phyloP scores from a whole-genome alignment of 208 protist genomes.

The Trypanosoma mega region DNA sequence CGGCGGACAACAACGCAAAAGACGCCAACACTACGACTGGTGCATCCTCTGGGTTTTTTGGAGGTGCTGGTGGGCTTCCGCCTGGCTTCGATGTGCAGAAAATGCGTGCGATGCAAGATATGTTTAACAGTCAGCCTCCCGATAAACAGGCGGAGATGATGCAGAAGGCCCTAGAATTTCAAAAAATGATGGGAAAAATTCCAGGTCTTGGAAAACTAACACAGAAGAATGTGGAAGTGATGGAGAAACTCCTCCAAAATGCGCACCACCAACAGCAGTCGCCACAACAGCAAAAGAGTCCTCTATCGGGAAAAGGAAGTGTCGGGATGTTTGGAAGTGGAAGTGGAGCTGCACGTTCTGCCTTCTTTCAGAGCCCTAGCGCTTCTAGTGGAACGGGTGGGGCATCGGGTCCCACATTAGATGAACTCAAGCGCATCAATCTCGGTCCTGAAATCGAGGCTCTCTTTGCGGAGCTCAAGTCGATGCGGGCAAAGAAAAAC shows the following conservation, averaged over 20 bases:
- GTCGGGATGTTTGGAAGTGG: neutral
- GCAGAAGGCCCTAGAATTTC: constrained; percentile 79
- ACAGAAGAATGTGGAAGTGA: constrained; percentile 61
- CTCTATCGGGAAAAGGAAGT: neutral
- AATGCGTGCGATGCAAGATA: constrained; percentile 66
- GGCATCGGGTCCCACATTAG: constrained; percentile 55
- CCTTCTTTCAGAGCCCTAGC: neutral
- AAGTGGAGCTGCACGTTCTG: neutral
- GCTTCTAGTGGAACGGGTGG: constrained; percentile 1
- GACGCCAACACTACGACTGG: neutral
- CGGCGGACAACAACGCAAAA: neutral
- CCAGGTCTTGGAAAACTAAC: constrained; percentile 67
- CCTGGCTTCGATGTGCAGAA: constrained; percentile 62
- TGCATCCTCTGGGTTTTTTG: constrained; percentile 14
- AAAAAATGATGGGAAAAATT: constrained; percentile 77
- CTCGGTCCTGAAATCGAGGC: constrained; percentile 87
- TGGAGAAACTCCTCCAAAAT: constrained; percentile 72
- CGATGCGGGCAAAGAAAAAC: constrained; percentile 78
- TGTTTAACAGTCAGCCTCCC: constrained; percentile 68
- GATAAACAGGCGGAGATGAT: constrained; percentile 86
- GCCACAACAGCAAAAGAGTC: neutral
- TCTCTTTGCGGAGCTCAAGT: constrained; percentile 77
- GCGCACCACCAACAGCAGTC: constrained; percentile 1
- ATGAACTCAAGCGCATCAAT: constrained; percentile 82
- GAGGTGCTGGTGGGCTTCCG: constrained; percentile 25